Evolutionary conservation across 768 basidiomycete genomes (phyloP).

Genomic region (Lentinus brumalis): DNA sequence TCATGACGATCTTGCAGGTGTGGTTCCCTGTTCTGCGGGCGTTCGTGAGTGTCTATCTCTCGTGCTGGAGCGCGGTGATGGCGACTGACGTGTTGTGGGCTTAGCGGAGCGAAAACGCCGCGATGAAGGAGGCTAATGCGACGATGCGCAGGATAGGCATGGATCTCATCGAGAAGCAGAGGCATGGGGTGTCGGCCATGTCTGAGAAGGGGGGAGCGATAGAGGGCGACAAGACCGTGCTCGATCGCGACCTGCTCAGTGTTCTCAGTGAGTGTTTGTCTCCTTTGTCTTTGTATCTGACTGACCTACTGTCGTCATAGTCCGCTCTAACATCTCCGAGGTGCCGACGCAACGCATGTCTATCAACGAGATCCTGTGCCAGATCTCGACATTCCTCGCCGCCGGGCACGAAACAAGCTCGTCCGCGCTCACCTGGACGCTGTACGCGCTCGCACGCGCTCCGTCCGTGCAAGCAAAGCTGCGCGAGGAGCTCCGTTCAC

Average conservation of each 20-base stretch:
- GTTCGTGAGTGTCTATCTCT: conserved; percentile 45
- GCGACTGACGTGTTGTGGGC: not conserved
- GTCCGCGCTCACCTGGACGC: conserved; percentile 60
- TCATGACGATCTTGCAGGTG: conserved; percentile 53
- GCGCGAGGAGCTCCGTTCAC: conserved; percentile 43
- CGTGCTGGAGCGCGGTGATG: not conserved
- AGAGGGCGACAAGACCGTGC: conserved; percentile 35
- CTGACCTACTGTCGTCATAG: conserved; percentile 32
- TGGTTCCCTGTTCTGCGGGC: conserved; percentile 59
- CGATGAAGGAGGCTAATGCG: conserved; percentile 44
- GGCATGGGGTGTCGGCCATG: conserved; percentile 32
- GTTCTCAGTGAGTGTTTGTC: conserved; percentile 26
- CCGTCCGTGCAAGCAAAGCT: conserved; percentile 49
- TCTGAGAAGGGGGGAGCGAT: conserved; percentile 7
- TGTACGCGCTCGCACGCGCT: conserved; percentile 55
- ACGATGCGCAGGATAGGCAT: conserved; percentile 57
- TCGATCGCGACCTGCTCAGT: conserved; percentile 56
- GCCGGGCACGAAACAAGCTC: conserved; percentile 69
- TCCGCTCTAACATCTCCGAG: conserved; percentile 58
- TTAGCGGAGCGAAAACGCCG: conserved; percentile 49
- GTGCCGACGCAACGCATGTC: conserved; percentile 51
- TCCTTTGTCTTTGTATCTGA: not conserved
- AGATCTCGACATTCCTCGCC: conserved; percentile 65
- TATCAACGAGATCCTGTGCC: conserved; percentile 58
- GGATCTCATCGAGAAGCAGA: conserved; percentile 53